phyloP scores from a whole-genome alignment of 805 yeast species.

The Candida palmyrensis region DNA sequence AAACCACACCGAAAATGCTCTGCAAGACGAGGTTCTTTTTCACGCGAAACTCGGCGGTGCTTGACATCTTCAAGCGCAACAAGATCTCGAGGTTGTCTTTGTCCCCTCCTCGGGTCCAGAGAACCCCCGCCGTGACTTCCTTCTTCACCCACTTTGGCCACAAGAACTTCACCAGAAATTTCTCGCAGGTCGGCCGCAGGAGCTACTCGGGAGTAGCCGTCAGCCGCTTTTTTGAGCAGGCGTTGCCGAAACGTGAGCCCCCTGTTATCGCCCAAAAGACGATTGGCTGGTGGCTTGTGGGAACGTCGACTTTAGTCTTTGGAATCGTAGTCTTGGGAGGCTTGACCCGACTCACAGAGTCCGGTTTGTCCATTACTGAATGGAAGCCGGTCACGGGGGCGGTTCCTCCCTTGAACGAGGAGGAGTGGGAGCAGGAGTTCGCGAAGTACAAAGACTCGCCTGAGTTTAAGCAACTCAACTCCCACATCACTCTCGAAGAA shows the following conservation, averaged over 20 bases:
- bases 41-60: constrained; percentile 46
- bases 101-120: too few relatives aligned
- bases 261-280: constrained; percentile 23
- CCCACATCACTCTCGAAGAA: constrained; percentile 85
- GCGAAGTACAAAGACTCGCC: constrained; percentile 79
- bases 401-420: constrained; percentile 76
- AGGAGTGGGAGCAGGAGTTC: constrained; percentile 86
- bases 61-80: constrained; percentile 24
- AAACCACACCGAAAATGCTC: too few relatives aligned
- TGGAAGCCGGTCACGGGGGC: constrained; percentile 98
- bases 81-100: constrained; percentile 1
- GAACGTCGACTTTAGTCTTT: constrained; percentile 83
- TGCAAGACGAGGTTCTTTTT: constrained; percentile 59
- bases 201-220: too few relatives aligned
- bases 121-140: too few relatives aligned
- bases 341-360: constrained; percentile 88
- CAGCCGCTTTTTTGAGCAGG: too few relatives aligned
- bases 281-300: constrained; percentile 86
- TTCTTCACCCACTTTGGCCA: too few relatives aligned
- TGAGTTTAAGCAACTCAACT: constrained; percentile 83
- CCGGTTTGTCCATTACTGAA: constrained; percentile 93
- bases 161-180: too few relatives aligned
- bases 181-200: too few relatives aligned
- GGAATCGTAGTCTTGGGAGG: constrained; percentile 98
- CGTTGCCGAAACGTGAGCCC: too few relatives aligned